Evolutionary conservation across 371 early-diverging fungal genomes (phyloP), one percentile per base, ranked within the genome.

Genomic region (Mucor plumbeus): DNA sequence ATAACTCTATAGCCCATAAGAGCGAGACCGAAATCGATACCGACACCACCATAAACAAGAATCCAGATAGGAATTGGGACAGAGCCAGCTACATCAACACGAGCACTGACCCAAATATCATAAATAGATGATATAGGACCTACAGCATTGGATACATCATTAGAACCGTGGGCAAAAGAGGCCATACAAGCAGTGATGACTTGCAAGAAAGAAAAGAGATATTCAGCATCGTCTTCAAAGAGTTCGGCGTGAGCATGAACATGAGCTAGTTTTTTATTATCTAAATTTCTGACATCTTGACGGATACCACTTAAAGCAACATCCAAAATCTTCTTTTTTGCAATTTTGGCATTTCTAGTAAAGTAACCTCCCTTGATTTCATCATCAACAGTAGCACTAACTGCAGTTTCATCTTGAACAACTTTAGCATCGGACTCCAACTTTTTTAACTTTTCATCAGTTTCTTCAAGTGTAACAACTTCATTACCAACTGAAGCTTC

Each of bases 111-210:
- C 91, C 92, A 95, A 58, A 92, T 84, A 50, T 83, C 81, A 72
- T 81, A 92, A 43, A 95, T 89, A 35, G 76, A 64, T 31, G 77
- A 60, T 35, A 94, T 69, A 5, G 95, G 95, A 14, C 95, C 95
- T 54, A 94, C 85, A 50, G 94, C 94, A 70, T 95, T 95, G 64
- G 95, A 88, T 13, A 95, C 93, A 75, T 95, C 95, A 74, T 95
- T 95, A 50, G 93, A 90, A 58, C 95, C 95, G 79, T 95, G 95
- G 47, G 93, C 88, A 79, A 95, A 94, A 43, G 94, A 95, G 19
- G 93, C 88, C 58, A 93, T 87, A 65, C 88, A 83, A 13, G 95
- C 91, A 7, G 95, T 93, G 54, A 92, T 72, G 67, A 95, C 86
- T 78, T 95, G 95, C 40, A 95, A 82, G 74, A 91, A 90, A 7